phyloP scores from a whole-genome alignment of 2,329 filamentous ascomycete genomes.

The Pestalotiopsis sp. region DNA sequence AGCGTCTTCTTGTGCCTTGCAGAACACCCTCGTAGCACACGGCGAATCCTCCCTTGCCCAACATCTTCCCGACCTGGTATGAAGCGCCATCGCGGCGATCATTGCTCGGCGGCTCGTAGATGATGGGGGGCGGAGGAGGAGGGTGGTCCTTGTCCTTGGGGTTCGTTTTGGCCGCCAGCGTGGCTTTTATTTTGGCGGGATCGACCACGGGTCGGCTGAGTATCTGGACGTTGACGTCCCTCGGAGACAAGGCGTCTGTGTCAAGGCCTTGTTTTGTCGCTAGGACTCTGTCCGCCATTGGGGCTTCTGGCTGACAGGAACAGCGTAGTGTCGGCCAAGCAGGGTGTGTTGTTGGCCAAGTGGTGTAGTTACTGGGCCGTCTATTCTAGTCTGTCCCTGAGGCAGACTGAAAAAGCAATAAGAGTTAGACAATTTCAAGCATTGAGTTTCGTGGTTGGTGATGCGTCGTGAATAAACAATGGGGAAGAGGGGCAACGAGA shows the following conservation, averaged over 20 bases:
- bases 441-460: not conserved
- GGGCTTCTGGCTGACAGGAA: conserved; percentile 12
- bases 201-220: conserved; percentile 35
- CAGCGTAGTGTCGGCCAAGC: conserved; percentile 12
- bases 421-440: conserved; percentile 14
- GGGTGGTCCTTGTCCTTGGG: conserved; percentile 68
- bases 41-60: conserved; percentile 82
- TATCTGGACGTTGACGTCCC: conserved; percentile 64
- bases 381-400: not conserved
- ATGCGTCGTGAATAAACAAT: not conserved
- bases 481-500: not conserved
- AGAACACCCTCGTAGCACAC: conserved; percentile 77
- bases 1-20: conserved; percentile 66
- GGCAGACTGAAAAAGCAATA: not conserved
- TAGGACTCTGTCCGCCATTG: conserved; percentile 51
- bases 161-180: conserved; percentile 33
- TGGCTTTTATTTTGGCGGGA: conserved; percentile 54
- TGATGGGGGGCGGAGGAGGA: conserved; percentile 62
- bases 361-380: conserved; percentile 16
- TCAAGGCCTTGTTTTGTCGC: conserved; percentile 54
- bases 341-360: conserved; percentile 14
- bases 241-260: conserved; percentile 66
- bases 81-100: conserved; percentile 71
- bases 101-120: conserved; percentile 65
- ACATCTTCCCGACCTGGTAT: conserved; percentile 73